Evolutionary conservation across 768 basidiomycete genomes (phyloP).

Genomic region (Boletus pseudopeckii): DNA sequence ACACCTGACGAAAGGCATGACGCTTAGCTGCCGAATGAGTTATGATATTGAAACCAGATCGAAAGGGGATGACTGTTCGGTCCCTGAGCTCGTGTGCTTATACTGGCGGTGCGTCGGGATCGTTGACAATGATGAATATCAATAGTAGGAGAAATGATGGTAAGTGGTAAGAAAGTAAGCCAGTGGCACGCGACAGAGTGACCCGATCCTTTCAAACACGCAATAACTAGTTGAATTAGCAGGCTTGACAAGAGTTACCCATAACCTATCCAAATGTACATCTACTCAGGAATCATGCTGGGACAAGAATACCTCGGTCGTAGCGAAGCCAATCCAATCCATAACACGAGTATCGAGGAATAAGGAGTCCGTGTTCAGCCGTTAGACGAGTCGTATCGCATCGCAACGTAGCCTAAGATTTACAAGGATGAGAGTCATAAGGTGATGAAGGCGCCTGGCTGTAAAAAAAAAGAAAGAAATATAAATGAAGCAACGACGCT

Average conservation of each 20-base stretch:
- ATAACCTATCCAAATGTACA: slow-evolving; percentile 9
- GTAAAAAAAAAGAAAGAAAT: slow-evolving; percentile 1
- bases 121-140: background rate
- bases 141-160: background rate
- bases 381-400: slow-evolving; percentile 27
- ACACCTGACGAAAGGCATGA: slow-evolving; percentile 24
- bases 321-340: slow-evolving; percentile 6
- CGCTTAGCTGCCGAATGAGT: slow-evolving; percentile 1
- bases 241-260: background rate
- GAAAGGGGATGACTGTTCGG: background rate
- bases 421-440: slow-evolving; percentile 13
- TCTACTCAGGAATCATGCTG: slow-evolving; percentile 1
- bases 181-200: slow-evolving; percentile 4
- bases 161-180: background rate
- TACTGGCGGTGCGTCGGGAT: background rate
- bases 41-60: background rate
- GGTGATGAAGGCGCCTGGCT: slow-evolving; percentile 6
- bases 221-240: background rate
- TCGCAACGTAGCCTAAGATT: slow-evolving; percentile 18
- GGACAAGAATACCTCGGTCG: background rate
- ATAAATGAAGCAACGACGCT: slow-evolving; percentile 18
- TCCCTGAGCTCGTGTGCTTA: background rate
- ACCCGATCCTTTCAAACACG: background rate
- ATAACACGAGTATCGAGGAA: slow-evolving; percentile 8
- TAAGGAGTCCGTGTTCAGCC: slow-evolving; percentile 18